Conservation (phyloP, 805 yeast species). For the Grigorovia humatica region DNA sequence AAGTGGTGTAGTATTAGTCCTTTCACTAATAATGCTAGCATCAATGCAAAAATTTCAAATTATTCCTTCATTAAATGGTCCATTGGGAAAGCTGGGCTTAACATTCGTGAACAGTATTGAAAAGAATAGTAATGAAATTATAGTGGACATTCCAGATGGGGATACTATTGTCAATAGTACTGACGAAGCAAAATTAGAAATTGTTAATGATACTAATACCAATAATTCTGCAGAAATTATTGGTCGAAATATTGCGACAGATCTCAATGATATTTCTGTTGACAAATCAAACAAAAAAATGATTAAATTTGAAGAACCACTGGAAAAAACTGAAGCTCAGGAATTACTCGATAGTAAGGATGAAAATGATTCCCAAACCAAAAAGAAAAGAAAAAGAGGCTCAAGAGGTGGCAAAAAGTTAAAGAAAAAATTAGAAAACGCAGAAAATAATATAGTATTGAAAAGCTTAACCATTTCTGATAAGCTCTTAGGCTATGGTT, state of each 20-base stretch:
- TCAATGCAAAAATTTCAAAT: conserved; percentile 24
- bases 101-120: background rate
- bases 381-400: conserved; percentile 67
- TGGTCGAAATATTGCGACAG: background rate
- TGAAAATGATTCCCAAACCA: conserved; percentile 7
- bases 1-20: conserved; percentile 30
- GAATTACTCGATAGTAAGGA: conserved; percentile 4
- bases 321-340: background rate
- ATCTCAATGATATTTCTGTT: background rate
- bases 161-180: too few species aligned
- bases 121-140: background rate
- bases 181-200: background rate
- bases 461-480: conserved; percentile 56
- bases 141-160: too few species aligned
- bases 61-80: conserved; percentile 25
- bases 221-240: background rate
- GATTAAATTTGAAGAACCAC: background rate
- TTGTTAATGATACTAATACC: background rate
- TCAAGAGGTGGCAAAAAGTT: conserved; percentile 70
- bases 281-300: background rate
- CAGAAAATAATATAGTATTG: conserved; percentile 16
- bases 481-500: conserved; percentile 83
- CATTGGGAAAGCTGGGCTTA: conserved; percentile 28
- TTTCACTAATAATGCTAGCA: conserved; percentile 23
- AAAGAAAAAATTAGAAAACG: conserved; percentile 11